Base-by-base conservation (phyloP, 106 monocot genomes). In the Alisma plantagoaquatica region DNA sequence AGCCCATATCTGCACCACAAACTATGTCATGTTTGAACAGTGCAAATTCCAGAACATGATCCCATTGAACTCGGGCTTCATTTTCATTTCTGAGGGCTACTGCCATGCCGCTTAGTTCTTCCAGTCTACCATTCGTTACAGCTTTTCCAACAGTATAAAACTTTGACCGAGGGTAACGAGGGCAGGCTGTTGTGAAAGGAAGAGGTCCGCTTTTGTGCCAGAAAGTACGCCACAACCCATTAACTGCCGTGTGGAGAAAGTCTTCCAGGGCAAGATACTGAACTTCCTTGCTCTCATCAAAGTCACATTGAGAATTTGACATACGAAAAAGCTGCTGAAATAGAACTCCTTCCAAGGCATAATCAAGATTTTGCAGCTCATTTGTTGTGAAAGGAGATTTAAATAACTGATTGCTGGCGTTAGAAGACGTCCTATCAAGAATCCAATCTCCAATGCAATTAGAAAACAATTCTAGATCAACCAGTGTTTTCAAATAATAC, bases 261-360 rank as follows among this genome's bases (percentile, higher is more conserved):
- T 48, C 53, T 66, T 66, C 66, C 12, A 73, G 26, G 25, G 73
- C 73, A 58, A 66, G 54, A 66, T 35, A 54, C 38, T 59, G 46
- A 4, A 22, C 20, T 61, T 64, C 58, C 26, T 43, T 55, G 10
- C 5, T 15, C 3, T 33, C 38, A 29, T 65, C 72, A 38, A 60
- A 60, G 44, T 16, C 32, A 51, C 51, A 22, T 3, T 18, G 53
- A 16, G 66, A 52, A 54, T 46, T 24, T 21, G 65, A 54, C 73
- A 73, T 73, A 57, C 54, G 51, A 17, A 54, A 29, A 33, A 66
- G 46, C 18, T 66, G 66, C 35, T 73, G 73, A 49, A 73, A 73
- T 6, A 60, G 23, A 4, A 73, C 54, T 7, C 60, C 60, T 33
- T 66, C 65, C 58, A 72, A 33, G 23, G 65, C 72, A 60, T 66